phyloP scores from a whole-genome alignment of 345 rosid species.

The Gossypium mustelinum region DNA sequence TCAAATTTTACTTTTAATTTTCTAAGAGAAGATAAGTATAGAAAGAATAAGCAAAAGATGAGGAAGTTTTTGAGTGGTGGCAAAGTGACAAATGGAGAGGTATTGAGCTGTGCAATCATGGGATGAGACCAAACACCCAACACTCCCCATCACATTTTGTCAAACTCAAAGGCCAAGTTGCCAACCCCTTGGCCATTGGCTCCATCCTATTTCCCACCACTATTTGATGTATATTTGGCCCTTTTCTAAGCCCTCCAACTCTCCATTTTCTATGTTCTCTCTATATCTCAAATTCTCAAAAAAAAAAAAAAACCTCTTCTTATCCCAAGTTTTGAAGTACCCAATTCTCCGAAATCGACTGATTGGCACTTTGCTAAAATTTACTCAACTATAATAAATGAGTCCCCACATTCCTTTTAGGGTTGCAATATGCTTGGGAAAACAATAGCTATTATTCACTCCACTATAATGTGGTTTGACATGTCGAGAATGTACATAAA shows the following conservation, averaged over 20 bases:
- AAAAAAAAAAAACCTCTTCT: too few species aligned
- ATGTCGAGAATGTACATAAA: too few species aligned
- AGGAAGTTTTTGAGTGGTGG: neutral
- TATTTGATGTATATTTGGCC: neutral
- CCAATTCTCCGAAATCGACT: too few species aligned
- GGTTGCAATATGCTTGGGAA: too few species aligned
- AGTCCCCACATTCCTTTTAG: too few species aligned
- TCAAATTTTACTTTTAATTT: too few species aligned
- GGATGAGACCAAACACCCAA: neutral
- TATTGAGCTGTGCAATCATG: neutral
- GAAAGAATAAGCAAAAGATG: neutral
- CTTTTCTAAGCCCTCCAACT: neutral
- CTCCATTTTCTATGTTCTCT: neutral
- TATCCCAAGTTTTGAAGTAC: too few species aligned
- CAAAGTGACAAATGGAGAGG: conserved; percentile 1
- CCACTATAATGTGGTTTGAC: too few species aligned
- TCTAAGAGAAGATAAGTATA: neutral
- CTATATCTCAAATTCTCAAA: too few species aligned
- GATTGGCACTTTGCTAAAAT: too few species aligned
- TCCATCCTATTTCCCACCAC: neutral
- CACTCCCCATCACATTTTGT: neutral
- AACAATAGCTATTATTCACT: too few species aligned
- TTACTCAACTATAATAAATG: too few species aligned
- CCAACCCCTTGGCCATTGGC: neutral
- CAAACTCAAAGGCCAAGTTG: neutral